Percentiles rank a stretch among this genome's conserved stretches.
Evolutionary conservation across 2,329 filamentous ascomycete species (phyloP).

Genomic region (Phyllosticta paracitricarpa): DNA sequence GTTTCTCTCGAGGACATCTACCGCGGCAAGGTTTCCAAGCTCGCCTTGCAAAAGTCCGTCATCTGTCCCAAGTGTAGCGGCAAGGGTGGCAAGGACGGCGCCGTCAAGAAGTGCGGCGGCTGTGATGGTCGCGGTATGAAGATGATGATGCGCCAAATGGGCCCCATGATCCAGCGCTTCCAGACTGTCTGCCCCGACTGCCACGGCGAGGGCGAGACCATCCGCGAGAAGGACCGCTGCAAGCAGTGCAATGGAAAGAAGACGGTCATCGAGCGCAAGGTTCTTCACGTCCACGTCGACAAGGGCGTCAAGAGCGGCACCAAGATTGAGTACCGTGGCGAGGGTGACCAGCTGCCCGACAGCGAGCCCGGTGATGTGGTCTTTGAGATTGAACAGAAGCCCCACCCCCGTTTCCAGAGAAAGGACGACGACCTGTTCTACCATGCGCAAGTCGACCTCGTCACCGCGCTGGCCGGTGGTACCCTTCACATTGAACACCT

Average conservation of each 20-base stretch:
- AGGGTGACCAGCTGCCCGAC: slow-evolving; percentile 91
- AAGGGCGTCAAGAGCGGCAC: slow-evolving; percentile 86
- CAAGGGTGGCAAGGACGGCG: slow-evolving; percentile 90
- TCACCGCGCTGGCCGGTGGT: slow-evolving; percentile 88
- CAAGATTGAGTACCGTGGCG: slow-evolving; percentile 93
- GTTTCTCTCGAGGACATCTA: slow-evolving; percentile 97
- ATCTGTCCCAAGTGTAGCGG: slow-evolving; percentile 94
- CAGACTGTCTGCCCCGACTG: slow-evolving; percentile 98
- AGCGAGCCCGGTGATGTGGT: slow-evolving; percentile 92
- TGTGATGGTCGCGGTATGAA: slow-evolving; percentile 97
- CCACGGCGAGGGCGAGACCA: slow-evolving; percentile 91
- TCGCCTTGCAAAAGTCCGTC: slow-evolving; percentile 93
- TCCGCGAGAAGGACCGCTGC: slow-evolving; percentile 95
- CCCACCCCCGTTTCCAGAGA: slow-evolving; percentile 88
- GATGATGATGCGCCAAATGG: slow-evolving; percentile 99
- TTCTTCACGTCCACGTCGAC: slow-evolving; percentile 96
- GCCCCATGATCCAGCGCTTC: slow-evolving; percentile 99
- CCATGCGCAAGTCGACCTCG: slow-evolving; percentile 87
- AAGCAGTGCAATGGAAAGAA: slow-evolving; percentile 97
- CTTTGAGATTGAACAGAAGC: slow-evolving; percentile 99
- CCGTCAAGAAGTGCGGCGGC: slow-evolving; percentile 84
- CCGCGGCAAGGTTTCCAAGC: slow-evolving; percentile 93
- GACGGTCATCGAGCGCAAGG: slow-evolving; percentile 93
- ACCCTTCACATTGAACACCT: slow-evolving; percentile 90
- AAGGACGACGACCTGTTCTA: slow-evolving; percentile 95